A percentile compares a stretch with the other conserved stretches of the same genome.
phyloP scores from a whole-genome alignment of 116 monocot species.

The Cymodocea nodosa region DNA sequence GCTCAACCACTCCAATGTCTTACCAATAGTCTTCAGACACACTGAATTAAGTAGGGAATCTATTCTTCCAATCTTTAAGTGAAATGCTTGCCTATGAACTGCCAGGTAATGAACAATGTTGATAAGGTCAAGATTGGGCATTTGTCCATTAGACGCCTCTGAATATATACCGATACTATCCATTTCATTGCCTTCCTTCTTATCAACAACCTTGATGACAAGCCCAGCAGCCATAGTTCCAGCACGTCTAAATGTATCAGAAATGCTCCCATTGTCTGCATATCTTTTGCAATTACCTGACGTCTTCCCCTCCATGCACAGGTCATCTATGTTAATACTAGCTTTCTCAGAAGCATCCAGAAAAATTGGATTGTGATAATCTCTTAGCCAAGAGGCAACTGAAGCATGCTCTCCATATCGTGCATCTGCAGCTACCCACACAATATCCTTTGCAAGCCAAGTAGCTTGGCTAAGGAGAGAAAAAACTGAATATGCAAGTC shows the following conservation, averaged over 20 bases:
- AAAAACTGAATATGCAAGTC: constrained; percentile 73
- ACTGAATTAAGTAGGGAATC: constrained; percentile 27
- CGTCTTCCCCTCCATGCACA: constrained; percentile 21
- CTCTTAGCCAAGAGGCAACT: constrained; percentile 68
- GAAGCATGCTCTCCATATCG: constrained; percentile 64
- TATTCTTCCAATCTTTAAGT: constrained; percentile 44
- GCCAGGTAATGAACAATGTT: constrained; percentile 82
- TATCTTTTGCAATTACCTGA: constrained; percentile 5
- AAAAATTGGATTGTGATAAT: constrained; percentile 73
- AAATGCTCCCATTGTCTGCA: constrained; percentile 8
- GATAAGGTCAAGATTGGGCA: constrained; percentile 91
- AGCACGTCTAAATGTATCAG: constrained; percentile 57
- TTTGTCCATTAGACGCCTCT: constrained; percentile 95
- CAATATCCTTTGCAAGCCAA: constrained; percentile 92
- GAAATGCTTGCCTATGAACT: constrained; percentile 74
- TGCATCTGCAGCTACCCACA: constrained; percentile 87
- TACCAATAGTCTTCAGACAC: constrained; percentile 43
- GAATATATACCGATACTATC: constrained; percentile 70
- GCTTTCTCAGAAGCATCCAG: constrained; percentile 11
- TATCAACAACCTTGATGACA: constrained; percentile 56
- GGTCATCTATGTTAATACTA: constrained; percentile 1
- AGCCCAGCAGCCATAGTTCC: constrained; percentile 88
- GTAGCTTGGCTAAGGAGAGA: constrained; percentile 54
- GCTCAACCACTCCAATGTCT: constrained; percentile 29
- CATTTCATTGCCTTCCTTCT: constrained; percentile 24